Evolutionary conservation across 2,329 filamentous ascomycete species (phyloP).

Genomic region (Colletotrichum sp.): DNA sequence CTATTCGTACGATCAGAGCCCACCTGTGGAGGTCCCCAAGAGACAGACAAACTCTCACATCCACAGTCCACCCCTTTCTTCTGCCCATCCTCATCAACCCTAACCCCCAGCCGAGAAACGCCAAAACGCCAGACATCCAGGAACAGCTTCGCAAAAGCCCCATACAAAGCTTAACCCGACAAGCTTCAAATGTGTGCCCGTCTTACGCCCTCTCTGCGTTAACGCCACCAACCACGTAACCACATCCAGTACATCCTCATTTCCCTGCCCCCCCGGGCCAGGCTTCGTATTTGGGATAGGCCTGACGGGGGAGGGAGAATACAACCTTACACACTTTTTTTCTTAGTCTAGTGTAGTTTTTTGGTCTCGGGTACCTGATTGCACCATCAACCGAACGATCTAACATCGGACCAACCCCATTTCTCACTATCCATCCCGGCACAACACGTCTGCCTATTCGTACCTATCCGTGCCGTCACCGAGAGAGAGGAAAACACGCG

Average conservation of each 20-base stretch:
- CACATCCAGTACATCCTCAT: neutral
- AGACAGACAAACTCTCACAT: neutral
- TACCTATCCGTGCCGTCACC: neutral
- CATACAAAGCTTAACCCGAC: neutral
- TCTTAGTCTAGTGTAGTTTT: neutral
- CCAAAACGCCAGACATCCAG: neutral
- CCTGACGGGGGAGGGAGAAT: neutral
- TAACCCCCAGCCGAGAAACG: neutral
- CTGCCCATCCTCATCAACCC: neutral
- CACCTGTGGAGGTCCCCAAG: neutral
- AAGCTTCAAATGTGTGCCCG: neutral
- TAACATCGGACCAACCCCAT: neutral
- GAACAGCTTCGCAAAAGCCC: neutral
- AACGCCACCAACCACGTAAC: neutral
- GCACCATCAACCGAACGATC: neutral
- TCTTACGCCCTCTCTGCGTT: neutral
- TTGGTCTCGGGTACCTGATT: neutral
- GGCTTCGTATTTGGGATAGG: neutral
- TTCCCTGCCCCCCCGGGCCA: neutral
- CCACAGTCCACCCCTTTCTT: neutral
- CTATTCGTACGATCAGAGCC: neutral
- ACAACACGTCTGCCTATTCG: neutral
- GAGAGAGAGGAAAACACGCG: neutral
- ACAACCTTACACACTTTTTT: neutral
- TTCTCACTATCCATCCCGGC: fast-evolving